These are phyloP conservation scores for Platanthera zijinensis DNA, from an alignment of 106 monocot genomes.

Conservation along the genomic window DNA sequence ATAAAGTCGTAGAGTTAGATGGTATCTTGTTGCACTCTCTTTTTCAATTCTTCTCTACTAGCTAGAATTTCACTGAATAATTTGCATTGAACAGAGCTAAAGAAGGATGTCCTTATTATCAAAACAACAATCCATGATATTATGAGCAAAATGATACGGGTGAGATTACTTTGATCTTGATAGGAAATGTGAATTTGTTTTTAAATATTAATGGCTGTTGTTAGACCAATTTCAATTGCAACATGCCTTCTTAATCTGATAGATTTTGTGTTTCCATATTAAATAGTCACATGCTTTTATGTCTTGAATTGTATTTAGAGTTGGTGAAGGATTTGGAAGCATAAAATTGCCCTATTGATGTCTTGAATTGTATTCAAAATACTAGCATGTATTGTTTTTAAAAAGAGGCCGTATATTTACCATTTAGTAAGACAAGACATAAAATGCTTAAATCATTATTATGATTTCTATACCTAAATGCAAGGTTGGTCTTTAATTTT, in stretches of 20 bases:
- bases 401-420: background rate
- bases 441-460: too few species aligned
- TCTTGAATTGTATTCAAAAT: background rate
- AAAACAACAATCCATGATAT: slow-evolving; percentile 99
- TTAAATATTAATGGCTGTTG: background rate
- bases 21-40: slow-evolving; percentile 30
- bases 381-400: background rate
- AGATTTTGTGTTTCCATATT: background rate
- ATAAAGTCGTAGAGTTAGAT: slow-evolving; percentile 97
- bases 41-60: slow-evolving; percentile 11
- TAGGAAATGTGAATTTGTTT: background rate
- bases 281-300: background rate
- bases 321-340: background rate
- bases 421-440: background rate
- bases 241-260: background rate
- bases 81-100: slow-evolving; percentile 30
- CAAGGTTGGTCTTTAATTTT: too few species aligned
- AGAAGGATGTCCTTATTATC: slow-evolving; percentile 69
- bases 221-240: background rate
- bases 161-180: slow-evolving; percentile 12
- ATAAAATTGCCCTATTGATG: background rate
- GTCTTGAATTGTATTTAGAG: background rate
- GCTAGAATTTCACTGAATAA: slow-evolving; percentile 13
- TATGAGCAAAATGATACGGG: slow-evolving; percentile 94
- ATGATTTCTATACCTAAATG: too few species aligned